Evolutionary conservation across 1,284 basidiomycete species (phyloP), one percentile per base, ranked within the genome.

Genomic region (Cryptococcus sp.): DNA sequence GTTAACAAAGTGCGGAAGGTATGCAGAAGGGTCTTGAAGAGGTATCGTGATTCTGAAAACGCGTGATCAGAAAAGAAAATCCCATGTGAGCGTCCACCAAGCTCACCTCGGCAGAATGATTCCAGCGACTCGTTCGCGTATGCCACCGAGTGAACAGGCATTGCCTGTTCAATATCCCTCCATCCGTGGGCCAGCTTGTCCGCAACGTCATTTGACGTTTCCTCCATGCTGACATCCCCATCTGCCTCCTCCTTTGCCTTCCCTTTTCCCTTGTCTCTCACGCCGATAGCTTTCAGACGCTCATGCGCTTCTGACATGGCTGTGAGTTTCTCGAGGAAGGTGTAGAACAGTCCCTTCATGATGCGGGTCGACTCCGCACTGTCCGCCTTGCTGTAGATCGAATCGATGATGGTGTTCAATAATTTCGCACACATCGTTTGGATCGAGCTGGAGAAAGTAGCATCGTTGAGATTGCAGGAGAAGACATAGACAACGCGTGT

Each of bases 371-470:
- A 87, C 57, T 82, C 87, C 58, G 85, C 83, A 35, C 85, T 80
- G 15, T 87, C 85, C 49, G 88, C 88, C 77, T 93, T 93, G 47
- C 82, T 77, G 19, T 88, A 80, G 54, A 96, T 88, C 47, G 87
- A 86, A 64, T 99, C 96, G 53, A 92, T 85, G 39, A 97, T 83
- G 63, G 89, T 92, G 72, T 93, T 90, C 69, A 98, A 87, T 76
- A 97, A 87, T 80, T 98, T 99, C 61, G 90, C 89, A 65, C 91
- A 93, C 79, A 98, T 85, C 16, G 91, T 91, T 74, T 98, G 93
- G 41, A 95, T 87, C 56, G 85, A 87, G 62, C 86, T 88, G 13
- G 87, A 85, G 52, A 95, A 84, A 15, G 89, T 87, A 2, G 91
- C 85, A 72, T 98, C 94, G 78, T 98, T 95, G 49, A 98, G 84